phyloP scores from a whole-genome alignment of 2,329 filamentous ascomycete genomes.

The Hawksworthiomyces lignivorus region DNA sequence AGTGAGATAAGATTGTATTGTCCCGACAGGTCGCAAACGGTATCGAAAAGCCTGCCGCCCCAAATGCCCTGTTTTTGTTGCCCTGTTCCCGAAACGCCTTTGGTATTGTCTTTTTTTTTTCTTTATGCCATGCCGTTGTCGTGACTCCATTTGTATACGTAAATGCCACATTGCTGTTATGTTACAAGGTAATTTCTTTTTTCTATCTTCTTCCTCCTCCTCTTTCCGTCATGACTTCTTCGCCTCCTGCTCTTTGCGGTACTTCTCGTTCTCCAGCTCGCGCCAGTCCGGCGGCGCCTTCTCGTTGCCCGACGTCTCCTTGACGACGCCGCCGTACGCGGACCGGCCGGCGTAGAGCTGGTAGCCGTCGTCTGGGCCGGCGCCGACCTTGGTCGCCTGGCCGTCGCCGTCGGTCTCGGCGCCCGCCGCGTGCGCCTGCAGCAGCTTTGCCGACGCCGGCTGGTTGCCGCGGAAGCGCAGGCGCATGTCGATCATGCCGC shows the following conservation, averaged over 20 bases:
- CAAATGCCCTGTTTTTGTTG: too few relatives aligned
- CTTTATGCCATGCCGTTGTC: background rate
- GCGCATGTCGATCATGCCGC: constrained; percentile 96
- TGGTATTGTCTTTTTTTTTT: too few relatives aligned
- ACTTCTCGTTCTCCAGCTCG: constrained; percentile 57
- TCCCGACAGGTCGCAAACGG: too few relatives aligned
- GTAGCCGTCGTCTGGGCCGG: constrained; percentile 32
- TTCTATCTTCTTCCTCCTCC: too few relatives aligned
- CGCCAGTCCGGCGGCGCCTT: constrained; percentile 53
- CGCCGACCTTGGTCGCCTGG: background rate
- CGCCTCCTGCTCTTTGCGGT: constrained; percentile 30
- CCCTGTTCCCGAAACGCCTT: too few relatives aligned
- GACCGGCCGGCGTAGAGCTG: constrained; percentile 75
- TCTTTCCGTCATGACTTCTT: constrained; percentile 15
- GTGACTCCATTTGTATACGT: background rate
- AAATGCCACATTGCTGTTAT: too few relatives aligned
- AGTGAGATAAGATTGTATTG: too few relatives aligned
- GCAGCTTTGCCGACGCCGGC: constrained; percentile 60
- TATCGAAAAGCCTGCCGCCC: too few relatives aligned
- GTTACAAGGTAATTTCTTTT: too few relatives aligned
- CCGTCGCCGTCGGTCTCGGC: constrained; percentile 45
- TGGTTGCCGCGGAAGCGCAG: constrained; percentile 95
- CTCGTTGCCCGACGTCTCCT: constrained; percentile 61
- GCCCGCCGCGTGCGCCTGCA: constrained; percentile 36
- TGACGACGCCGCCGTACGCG: constrained; percentile 57